Percentiles rank a stretch among this genome's conserved stretches.
Conservation (phyloP, 2,329 filamentous ascomycete species). For the Fusarium caatingaense region DNA sequence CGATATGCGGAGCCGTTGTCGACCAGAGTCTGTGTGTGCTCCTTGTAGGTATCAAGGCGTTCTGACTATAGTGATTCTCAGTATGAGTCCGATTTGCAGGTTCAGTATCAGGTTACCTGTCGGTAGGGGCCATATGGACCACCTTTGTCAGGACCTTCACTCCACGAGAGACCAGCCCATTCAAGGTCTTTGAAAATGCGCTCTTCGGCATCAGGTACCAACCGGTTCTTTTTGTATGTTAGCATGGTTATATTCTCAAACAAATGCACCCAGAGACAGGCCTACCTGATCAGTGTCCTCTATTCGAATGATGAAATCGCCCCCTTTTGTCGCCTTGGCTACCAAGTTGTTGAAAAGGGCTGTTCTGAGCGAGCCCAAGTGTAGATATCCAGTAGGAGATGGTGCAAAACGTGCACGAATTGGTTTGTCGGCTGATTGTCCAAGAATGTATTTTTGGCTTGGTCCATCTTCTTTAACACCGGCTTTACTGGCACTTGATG, state of each 20-base stretch:
- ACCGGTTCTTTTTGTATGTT: conserved; percentile 71
- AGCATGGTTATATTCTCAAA: not conserved
- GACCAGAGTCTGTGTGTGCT: conserved; percentile 77
- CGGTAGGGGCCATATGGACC: conserved; percentile 87
- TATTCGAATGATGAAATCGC: conserved; percentile 89
- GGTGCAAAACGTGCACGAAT: conserved; percentile 83
- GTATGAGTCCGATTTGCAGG: not conserved
- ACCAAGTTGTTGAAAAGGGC: conserved; percentile 95
- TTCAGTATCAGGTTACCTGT: conserved; percentile 67
- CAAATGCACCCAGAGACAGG: not conserved
- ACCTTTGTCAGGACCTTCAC: conserved; percentile 88
- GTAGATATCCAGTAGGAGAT: conserved; percentile 92
- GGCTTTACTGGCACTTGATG: not conserved
- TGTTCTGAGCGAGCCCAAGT: conserved; percentile 90
- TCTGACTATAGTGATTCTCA: conserved; percentile 71
- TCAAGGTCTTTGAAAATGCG: conserved; percentile 81
- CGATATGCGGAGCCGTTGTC: conserved; percentile 82
- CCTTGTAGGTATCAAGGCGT: conserved; percentile 76
- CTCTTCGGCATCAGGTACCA: conserved; percentile 82
- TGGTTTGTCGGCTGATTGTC: conserved; percentile 64
- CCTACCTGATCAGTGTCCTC: conserved; percentile 94
- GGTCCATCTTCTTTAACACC: conserved; percentile 5
- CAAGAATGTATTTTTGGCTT: conserved; percentile 48
- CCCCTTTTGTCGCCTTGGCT: conserved; percentile 82
- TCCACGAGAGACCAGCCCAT: conserved; percentile 93